A percentile compares a stretch with the other conserved stretches of the same genome.
These are phyloP conservation scores for Corynascus novoguineensis DNA, from an alignment of 495 filamentous ascomycete species.

Conservation along the genomic window DNA sequence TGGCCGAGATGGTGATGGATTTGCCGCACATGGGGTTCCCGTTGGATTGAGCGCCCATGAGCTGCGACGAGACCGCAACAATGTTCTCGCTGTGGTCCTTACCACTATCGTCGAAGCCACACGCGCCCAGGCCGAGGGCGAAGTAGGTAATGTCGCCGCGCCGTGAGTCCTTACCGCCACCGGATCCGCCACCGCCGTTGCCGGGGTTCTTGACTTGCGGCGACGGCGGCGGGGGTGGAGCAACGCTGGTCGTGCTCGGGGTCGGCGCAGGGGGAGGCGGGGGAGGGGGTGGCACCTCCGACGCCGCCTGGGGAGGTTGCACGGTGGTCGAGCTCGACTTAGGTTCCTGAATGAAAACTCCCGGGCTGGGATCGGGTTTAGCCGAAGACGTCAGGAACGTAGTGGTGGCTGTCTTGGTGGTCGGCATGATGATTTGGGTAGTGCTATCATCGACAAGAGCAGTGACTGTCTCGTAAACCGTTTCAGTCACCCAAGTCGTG, in stretches of 20 bases:
- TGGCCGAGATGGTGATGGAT: slow-evolving; percentile 53
- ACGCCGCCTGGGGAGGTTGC: slow-evolving; percentile 11
- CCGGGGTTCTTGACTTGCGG: slow-evolving; percentile 1
- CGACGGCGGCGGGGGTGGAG: background rate
- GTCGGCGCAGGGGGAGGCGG: slow-evolving; percentile 6
- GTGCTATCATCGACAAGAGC: slow-evolving; percentile 39
- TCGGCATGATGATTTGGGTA: slow-evolving; percentile 36
- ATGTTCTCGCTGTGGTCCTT: slow-evolving; percentile 38
- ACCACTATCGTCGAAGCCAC: slow-evolving; percentile 40
- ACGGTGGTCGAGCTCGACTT: slow-evolving; percentile 15
- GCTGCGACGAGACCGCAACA: slow-evolving; percentile 38
- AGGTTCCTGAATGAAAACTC: slow-evolving; percentile 39
- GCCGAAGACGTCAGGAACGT: slow-evolving; percentile 7
- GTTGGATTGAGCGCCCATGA: slow-evolving; percentile 44
- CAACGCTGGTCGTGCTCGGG: background rate
- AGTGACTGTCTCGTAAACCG: slow-evolving; percentile 45
- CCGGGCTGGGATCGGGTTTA: slow-evolving; percentile 19
- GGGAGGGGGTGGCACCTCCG: slow-evolving; percentile 11
- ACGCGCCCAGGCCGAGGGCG: slow-evolving; percentile 40
- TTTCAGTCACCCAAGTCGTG: slow-evolving; percentile 46
- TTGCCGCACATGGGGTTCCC: slow-evolving; percentile 61
- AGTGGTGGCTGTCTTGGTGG: slow-evolving; percentile 19
- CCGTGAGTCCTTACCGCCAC: slow-evolving; percentile 17
- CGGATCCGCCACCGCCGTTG: background rate
- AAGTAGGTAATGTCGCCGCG: slow-evolving; percentile 46